These are phyloP conservation scores for Prunus armeniaca DNA, from an alignment of 306 rosid genomes.

Conservation along the genomic window DNA sequence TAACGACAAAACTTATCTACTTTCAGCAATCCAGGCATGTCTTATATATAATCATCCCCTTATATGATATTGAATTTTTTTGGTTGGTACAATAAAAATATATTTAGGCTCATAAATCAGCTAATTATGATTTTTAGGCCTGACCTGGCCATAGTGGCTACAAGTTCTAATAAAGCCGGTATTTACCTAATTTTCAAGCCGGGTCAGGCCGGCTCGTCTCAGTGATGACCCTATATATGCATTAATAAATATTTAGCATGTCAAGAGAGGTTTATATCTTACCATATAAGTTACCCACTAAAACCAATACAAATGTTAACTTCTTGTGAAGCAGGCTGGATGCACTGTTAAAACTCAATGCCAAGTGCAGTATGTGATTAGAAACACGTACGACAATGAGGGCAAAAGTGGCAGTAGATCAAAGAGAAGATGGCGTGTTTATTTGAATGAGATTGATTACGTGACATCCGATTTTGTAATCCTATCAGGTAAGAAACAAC, in stretches of 20 bases:
- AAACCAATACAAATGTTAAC: background rate
- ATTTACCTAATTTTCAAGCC: too few relatives aligned
- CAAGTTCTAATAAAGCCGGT: too few relatives aligned
- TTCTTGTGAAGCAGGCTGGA: conserved; percentile 25
- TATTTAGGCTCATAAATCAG: too few relatives aligned
- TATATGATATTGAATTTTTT: too few relatives aligned
- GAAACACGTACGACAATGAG: conserved; percentile 9
- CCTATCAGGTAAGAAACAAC: conserved; percentile 22
- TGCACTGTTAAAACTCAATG: conserved; percentile 24
- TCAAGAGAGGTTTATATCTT: too few relatives aligned
- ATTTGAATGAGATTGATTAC: conserved; percentile 32
- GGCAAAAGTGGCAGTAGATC: conserved; percentile 2
- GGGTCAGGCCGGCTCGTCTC: too few relatives aligned
- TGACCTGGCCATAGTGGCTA: too few relatives aligned
- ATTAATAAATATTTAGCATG: too few relatives aligned
- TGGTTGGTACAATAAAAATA: too few relatives aligned
- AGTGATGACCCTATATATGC: too few relatives aligned
- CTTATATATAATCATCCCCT: background rate
- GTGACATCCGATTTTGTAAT: conserved; percentile 29
- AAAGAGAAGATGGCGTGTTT: conserved; percentile 35
- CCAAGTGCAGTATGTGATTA: conserved; percentile 26
- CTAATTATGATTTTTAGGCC: too few relatives aligned
- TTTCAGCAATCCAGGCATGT: conserved; percentile 28
- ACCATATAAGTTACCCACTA: background rate
- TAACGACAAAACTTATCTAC: conserved; percentile 25